Base-by-base conservation (phyloP, 192 early-diverging fungal genomes). In the Pilobolus umbonatus region DNA sequence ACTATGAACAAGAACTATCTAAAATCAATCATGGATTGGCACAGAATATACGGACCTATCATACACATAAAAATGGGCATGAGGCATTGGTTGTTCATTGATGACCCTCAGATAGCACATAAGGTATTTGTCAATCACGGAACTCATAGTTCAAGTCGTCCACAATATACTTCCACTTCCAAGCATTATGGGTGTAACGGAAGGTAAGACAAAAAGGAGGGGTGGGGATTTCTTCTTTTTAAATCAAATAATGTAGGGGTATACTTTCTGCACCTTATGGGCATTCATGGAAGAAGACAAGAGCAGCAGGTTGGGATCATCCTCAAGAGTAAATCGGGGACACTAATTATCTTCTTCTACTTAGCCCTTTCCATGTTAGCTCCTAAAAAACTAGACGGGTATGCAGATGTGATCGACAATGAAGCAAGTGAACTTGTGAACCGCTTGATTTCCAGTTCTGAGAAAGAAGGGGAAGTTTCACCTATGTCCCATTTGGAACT, bases 91-190 rank as follows among this genome's bases (percentile, higher is more conserved):
- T 25, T 43, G 24, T 28, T 24, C 15, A 44, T 57, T 9, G 29
- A 40, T 19, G 55, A 57, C 9, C 55, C 36, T 30, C 24, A 57
- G 17, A 10, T 57, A 28, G 55, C 55, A 19, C 55, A 57, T 43
- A 17, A 44, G 3, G 6, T 57, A 17, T 57, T 57, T 40, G n/a
- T 29, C 32, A 11, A 26, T 26, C 30, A 43, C 19, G 55, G 55
- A 21, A 7, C 26, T 5, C 25, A 17, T 19, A 43, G 39, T 29
- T 29, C 38, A 30, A 24, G 17, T 17, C 40, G 55, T n/a, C 39
- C 26, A 5, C 26, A 40, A 9, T 30, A 22, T 4, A 30, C 17
- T n/a, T 56, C 26, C 26, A 11, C 26, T 19, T 15, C 26, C 10
- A 25, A 26, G 19, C 25, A 43, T n/a, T 56, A 56, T 30, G 43